Evolutionary conservation across 2,329 filamentous ascomycete genomes (phyloP), one percentile per base, ranked within the genome.

Genomic region (Diplodia corticola): DNA sequence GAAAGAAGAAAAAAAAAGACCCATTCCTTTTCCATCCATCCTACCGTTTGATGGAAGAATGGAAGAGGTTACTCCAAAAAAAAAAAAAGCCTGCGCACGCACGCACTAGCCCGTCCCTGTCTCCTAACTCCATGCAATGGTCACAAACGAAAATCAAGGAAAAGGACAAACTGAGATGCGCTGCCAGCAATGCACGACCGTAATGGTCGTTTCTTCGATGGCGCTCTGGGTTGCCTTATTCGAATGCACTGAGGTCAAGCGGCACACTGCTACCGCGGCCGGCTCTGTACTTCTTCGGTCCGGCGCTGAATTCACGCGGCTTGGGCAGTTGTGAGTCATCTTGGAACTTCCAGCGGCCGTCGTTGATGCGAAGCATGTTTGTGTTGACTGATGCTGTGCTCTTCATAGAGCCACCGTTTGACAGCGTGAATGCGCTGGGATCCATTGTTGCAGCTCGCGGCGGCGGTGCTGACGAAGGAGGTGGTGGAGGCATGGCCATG

Each of bases 261-360:
- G 95, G 95, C 71, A 98, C 93, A 81, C 91, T 97, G 80, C 93
- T 97, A 35, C 93, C 94, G 75, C 94, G 86, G 9, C 95, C 95
- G 40, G 95, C 95, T 69, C 94, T 85, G 78, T 98, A 99, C 75
- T 87, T 88, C 76, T 90, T 93, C 22, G 85, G 80, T 3, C 86
- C 88, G n/a, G 90, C 90, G 1, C 83, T 80, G 74, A 96, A 97
- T 1, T 91, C 88, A 73, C 94, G 85, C 24, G 94, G 94, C 72
- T 93, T 94, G 0, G 95, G 94, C 54, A 98, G 84, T 71, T 91
- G 84, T 40, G 84, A 86, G 72, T 97, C 94, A 54, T 89, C 86
- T 71, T 94, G 90, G 75, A 97, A 99, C 69, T 89, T 90, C 88
- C 93, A 99, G 70, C 94, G 85, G 64, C 84, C 78, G 77, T 98